These are phyloP conservation scores for Ambrosiella xylebori DNA, from an alignment of 2,329 filamentous ascomycete genomes.

Conservation along the genomic window DNA sequence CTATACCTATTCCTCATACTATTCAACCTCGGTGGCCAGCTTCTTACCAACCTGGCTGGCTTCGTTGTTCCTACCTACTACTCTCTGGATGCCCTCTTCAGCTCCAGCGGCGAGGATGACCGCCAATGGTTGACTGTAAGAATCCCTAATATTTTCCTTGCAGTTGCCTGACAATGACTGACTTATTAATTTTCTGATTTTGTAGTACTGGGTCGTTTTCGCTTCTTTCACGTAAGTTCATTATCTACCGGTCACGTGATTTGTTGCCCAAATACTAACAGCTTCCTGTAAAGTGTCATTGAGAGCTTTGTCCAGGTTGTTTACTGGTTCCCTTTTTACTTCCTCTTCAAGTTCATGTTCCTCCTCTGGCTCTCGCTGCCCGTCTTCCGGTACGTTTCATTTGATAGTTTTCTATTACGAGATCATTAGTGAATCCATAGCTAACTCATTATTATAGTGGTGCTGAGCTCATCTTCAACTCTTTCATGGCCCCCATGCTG, in stretches of 20 bases:
- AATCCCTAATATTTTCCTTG: conserved; percentile 13
- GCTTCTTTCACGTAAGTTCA: conserved; percentile 52
- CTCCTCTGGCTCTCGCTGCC: conserved; percentile 96
- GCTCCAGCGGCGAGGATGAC: conserved; percentile 52
- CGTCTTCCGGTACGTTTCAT: conserved; percentile 59
- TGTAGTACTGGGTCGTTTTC: conserved; percentile 74
- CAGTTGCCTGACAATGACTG: neutral
- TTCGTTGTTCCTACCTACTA: conserved; percentile 76
- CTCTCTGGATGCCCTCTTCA: conserved; percentile 64
- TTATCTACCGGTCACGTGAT: neutral
- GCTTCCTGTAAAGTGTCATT: conserved; percentile 35
- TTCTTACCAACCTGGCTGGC: conserved; percentile 72
- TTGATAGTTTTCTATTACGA: conserved; percentile 14
- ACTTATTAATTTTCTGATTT: neutral
- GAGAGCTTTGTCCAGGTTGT: conserved; percentile 72
- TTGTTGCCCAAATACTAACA: conserved; percentile 13
- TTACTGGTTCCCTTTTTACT: conserved; percentile 98
- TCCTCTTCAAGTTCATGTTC: conserved; percentile 97
- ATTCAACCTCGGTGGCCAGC: conserved; percentile 80
- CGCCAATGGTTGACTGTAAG: conserved; percentile 63
- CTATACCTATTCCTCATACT: conserved; percentile 85
- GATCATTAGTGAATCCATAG: neutral
- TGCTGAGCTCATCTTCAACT: conserved; percentile 91
- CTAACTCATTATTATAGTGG: conserved; percentile 39
- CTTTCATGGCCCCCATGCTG: conserved; percentile 80